These are phyloP conservation scores for Ananas comosus DNA, from an alignment of 176 grass and related monocot species.

Conservation along the genomic window DNA sequence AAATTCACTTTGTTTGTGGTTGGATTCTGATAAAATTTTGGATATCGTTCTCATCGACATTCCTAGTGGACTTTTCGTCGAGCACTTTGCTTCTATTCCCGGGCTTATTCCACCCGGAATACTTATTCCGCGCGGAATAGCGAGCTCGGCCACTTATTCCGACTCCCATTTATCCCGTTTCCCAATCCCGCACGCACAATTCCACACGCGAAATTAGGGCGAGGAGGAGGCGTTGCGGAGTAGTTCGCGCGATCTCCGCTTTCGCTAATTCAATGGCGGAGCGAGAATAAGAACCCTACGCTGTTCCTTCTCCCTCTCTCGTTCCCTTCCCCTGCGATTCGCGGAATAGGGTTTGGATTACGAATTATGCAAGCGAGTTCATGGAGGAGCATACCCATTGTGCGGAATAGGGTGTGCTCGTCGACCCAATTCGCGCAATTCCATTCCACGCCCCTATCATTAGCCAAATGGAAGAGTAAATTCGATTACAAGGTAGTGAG, in stretches of 20 bases:
- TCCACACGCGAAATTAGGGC: too few species aligned
- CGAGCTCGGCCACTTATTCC: too few species aligned
- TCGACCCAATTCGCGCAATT: conserved; percentile 27
- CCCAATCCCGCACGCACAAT: too few species aligned
- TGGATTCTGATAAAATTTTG: too few species aligned
- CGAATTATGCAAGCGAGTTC: conserved; percentile 37
- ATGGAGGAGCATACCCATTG: conserved; percentile 35
- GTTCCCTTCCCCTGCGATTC: background rate
- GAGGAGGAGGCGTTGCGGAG: too few species aligned
- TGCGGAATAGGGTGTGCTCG: conserved; percentile 25
- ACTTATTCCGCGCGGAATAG: too few species aligned
- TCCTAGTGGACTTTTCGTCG: too few species aligned
- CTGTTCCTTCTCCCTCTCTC: too few species aligned
- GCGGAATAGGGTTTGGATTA: background rate
- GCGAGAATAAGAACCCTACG: background rate
- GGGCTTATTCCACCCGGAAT: too few species aligned
- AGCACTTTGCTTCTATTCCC: background rate
- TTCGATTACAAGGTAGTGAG: conserved; percentile 52
- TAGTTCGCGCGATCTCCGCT: background rate
- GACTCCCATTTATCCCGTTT: too few species aligned
- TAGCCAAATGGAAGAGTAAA: conserved; percentile 68
- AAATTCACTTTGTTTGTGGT: too few species aligned
- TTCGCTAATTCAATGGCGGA: background rate
- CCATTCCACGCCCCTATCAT: conserved; percentile 42
- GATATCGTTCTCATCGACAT: too few species aligned